phyloP scores from a whole-genome alignment of 176 grass and related monocot genomes.

The Bromus sterilis region DNA sequence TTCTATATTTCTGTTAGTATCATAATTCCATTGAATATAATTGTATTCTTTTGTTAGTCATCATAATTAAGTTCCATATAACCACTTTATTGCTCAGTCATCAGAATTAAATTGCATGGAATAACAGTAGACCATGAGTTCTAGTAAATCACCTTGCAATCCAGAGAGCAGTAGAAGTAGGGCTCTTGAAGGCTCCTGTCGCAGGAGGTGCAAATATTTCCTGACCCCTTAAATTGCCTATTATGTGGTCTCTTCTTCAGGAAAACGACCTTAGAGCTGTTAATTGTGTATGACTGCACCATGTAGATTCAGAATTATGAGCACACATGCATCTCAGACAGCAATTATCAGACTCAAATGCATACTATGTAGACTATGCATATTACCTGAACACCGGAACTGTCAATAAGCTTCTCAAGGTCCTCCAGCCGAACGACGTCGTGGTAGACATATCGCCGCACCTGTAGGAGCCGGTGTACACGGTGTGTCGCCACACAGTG shows the following conservation, averaged over 20 bases:
- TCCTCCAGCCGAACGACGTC: constrained; percentile 88
- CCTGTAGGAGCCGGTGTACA: constrained; percentile 77
- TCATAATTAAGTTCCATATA: background rate
- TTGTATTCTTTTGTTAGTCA: background rate
- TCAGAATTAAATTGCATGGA: background rate
- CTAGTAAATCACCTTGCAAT: constrained; percentile 71
- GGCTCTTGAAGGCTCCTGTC: constrained; percentile 95
- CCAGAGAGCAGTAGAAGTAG: constrained; percentile 90
- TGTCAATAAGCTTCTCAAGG: constrained; percentile 88
- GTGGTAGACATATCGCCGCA: constrained; percentile 86
- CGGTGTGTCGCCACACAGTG: constrained; percentile 81
- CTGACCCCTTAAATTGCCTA: constrained; percentile 93
- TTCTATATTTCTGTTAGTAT: background rate
- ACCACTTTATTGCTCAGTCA: background rate
- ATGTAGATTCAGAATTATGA: constrained; percentile 29
- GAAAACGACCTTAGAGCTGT: constrained; percentile 98
- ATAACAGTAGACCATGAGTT: constrained; percentile 13
- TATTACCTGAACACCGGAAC: constrained; percentile 89
- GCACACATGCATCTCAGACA: constrained; percentile 18
- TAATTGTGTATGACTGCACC: constrained; percentile 93
- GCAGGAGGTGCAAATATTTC: constrained; percentile 92
- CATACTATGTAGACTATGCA: constrained; percentile 10
- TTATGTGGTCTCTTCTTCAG: constrained; percentile 97
- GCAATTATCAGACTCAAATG: background rate
- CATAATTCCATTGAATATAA: constrained; percentile 13